Conservation (phyloP, 768 basidiomycete genomes). For the Trametes cinnabarina region DNA sequence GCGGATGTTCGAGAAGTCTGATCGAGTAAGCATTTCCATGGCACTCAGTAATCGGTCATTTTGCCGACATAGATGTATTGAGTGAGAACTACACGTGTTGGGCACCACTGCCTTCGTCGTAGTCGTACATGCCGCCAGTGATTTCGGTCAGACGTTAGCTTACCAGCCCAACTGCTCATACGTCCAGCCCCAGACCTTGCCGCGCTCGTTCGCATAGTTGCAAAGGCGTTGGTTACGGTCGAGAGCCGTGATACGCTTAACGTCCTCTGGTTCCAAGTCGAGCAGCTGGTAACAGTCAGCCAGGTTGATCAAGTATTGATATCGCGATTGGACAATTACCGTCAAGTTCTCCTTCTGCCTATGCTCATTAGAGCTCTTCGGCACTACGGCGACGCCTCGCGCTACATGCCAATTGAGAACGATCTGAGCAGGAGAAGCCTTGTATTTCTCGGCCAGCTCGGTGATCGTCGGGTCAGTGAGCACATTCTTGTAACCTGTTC, state of each 20-base stretch:
- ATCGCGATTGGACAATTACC: slow-evolving; percentile 31
- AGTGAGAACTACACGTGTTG: not conserved
- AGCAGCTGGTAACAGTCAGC: slow-evolving; percentile 29
- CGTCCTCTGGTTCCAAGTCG: slow-evolving; percentile 33
- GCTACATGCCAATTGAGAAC: slow-evolving; percentile 52
- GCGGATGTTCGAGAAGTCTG: not conserved
- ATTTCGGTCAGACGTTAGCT: not conserved
- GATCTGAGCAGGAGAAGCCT: slow-evolving; percentile 45
- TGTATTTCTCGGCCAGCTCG: slow-evolving; percentile 47
- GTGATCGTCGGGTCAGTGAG: slow-evolving; percentile 45
- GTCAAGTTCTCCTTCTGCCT: slow-evolving; percentile 51
- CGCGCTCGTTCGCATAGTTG: slow-evolving; percentile 31
- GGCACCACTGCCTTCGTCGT: not conserved
- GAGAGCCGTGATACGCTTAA: slow-evolving; percentile 31
- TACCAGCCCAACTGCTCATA: slow-evolving; percentile 41
- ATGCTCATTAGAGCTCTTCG: slow-evolving; percentile 46
- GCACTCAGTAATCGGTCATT: not conserved
- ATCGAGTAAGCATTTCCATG: not conserved
- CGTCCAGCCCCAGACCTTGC: slow-evolving; percentile 37
- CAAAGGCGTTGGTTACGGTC: slow-evolving; percentile 36
- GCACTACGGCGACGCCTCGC: slow-evolving; percentile 43
- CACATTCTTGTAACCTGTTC: slow-evolving; percentile 41
- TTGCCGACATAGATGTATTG: not conserved
- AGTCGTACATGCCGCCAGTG: not conserved
- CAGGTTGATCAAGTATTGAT: not conserved